Evolutionary conservation across 768 basidiomycete genomes (phyloP).

Genomic region (Peribolospora baueri): DNA sequence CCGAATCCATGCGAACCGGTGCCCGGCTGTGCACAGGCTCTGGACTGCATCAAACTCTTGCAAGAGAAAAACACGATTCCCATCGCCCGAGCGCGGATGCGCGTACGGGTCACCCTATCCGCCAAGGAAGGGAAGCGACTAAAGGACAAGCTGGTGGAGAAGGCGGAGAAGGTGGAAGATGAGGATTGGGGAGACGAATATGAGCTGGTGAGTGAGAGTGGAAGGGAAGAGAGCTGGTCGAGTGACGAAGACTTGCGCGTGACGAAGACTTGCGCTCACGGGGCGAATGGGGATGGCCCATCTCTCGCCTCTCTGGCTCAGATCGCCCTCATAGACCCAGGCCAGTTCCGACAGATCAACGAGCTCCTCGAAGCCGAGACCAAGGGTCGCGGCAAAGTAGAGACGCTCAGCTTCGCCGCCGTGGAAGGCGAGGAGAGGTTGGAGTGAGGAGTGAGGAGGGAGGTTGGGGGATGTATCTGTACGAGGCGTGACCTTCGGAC

Average conservation of each 20-base stretch:
- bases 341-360: constrained; percentile 65
- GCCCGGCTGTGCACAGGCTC: constrained; percentile 31
- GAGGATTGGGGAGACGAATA: constrained; percentile 50
- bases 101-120: constrained; percentile 58
- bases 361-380: constrained; percentile 77
- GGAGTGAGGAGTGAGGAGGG: neutral
- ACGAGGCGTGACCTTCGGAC: no score
- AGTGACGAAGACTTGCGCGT: no score
- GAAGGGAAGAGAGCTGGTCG: no score
- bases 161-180: constrained; percentile 61
- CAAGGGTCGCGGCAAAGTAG: constrained; percentile 63
- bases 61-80: constrained; percentile 65
- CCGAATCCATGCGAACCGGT: neutral
- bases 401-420: constrained; percentile 30
- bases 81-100: constrained; percentile 81
- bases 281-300: neutral
- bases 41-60: constrained; percentile 62
- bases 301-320: constrained; percentile 17
- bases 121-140: constrained; percentile 39
- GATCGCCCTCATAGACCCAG: constrained; percentile 81
- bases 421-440: constrained; percentile 10
- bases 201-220: constrained; percentile 44
- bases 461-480: no score
- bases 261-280: no score
- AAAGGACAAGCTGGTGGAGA: constrained; percentile 42